Percentiles rank a stretch among this genome's conserved stretches.
Evolutionary conservation across 148 eudicot genomes (phyloP).

Genomic region (Salicornia ramosissima): DNA sequence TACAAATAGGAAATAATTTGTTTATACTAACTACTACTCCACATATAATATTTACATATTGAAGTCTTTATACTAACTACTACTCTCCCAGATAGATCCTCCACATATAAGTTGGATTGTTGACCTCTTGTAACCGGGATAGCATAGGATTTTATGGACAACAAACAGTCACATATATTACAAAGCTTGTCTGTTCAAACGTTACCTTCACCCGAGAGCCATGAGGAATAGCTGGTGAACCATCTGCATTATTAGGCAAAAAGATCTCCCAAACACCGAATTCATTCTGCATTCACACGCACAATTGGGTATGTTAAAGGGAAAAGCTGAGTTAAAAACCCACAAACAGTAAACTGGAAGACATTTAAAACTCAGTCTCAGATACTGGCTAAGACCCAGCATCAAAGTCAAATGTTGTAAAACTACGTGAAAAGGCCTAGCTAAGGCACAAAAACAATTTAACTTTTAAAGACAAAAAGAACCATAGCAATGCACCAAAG

Average conservation of each 20-base stretch:
- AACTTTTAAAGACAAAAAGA: not conserved
- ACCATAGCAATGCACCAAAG: not conserved
- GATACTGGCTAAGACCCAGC: not conserved
- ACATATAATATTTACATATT: too few species aligned
- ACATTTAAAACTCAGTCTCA: not conserved
- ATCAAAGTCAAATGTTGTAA: not conserved
- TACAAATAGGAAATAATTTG: too few species aligned
- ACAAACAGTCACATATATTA: not conserved
- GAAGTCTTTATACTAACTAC: too few species aligned
- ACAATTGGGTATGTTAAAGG: not conserved
- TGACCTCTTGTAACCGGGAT: too few species aligned
- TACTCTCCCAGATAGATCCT: not conserved
- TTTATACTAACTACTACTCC: too few species aligned
- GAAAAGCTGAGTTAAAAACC: not conserved
- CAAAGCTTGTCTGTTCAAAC: not conserved
- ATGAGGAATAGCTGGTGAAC: conserved; percentile 92
- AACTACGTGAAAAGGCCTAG: not conserved
- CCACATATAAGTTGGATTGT: not conserved
- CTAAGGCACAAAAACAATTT: not conserved
- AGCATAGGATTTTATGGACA: not conserved
- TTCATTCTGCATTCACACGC: conserved; percentile 60
- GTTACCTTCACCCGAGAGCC: conserved; percentile 96
- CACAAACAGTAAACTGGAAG: not conserved
- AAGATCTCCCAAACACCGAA: conserved; percentile 98
- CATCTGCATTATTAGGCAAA: conserved; percentile 95